A percentile compares a stretch with the other conserved stretches of the same genome.
Conservation (phyloP, 169 alveolate genomes). For the Plasmodium coatneyi region DNA sequence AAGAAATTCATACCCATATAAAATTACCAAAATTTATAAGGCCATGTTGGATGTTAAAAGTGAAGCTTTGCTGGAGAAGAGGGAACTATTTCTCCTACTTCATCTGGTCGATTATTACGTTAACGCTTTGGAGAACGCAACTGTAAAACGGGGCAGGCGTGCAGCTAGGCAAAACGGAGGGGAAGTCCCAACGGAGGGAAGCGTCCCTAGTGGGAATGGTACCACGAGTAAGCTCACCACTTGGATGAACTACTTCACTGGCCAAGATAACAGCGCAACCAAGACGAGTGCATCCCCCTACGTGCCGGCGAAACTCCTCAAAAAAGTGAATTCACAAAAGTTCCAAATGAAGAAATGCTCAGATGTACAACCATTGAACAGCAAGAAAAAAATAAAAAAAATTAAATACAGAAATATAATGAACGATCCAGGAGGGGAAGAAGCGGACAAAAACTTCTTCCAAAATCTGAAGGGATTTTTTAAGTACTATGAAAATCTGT, state of each 20-base stretch:
- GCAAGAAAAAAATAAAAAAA: conserved; percentile 23
- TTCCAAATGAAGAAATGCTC: background rate
- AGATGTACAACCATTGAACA: background rate
- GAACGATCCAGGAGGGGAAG: conserved; percentile 20
- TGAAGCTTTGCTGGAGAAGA: background rate
- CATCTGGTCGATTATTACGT: conserved; percentile 43
- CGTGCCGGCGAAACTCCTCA: conserved; percentile 5
- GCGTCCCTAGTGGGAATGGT: background rate
- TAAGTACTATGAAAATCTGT: conserved; percentile 48
- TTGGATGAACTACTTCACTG: background rate
- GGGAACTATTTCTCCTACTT: background rate
- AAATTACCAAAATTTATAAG: conserved; percentile 49
- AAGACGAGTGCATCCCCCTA: background rate
- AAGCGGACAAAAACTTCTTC: conserved; percentile 12
- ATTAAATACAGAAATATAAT: conserved; percentile 31
- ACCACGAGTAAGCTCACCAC: background rate
- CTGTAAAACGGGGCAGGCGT: background rate
- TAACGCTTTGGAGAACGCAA: conserved; percentile 20
- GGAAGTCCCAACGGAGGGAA: background rate
- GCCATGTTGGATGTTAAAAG: background rate
- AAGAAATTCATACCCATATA: conserved; percentile 46
- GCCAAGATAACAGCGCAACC: background rate
- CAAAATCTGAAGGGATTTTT: conserved; percentile 29
- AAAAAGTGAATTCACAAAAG: background rate
- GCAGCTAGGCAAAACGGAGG: background rate